Evolutionary conservation across 1,139 yeast species (phyloP), one percentile per base, ranked within the genome.

Genomic region (Pichia sp.): DNA sequence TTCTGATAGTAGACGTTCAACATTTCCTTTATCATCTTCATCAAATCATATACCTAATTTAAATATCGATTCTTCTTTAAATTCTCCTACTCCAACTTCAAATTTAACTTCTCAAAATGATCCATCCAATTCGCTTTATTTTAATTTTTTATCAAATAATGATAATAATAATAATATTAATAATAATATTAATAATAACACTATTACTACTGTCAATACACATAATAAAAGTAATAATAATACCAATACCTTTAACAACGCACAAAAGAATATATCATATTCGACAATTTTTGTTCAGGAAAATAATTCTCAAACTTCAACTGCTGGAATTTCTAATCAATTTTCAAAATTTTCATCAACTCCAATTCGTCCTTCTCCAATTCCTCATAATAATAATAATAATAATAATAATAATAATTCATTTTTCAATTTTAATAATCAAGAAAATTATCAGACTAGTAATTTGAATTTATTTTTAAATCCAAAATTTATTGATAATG

Each of bases 401-500:
- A 38, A 22, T 27, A 12, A 30, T 26, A 35, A 24, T 29, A 26
- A 37, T 22, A 4, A 26, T 26, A 9, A 26, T 6, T 26, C 28
- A 26, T 16, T 16, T 16, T 16, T 16, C 16, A 16, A 16, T 16
- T 16, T 16, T 16, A 16, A 26, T 26, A 20, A 30, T n/a, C 33
- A 6, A 30, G 16, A 16, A 33, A 10, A 33, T 10, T 33, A 42
- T 37, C 38, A 32, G 5, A 29, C 24, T 4, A 29, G 27, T 30
- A 22, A 24, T 30, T 26, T 30, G 22, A 34, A 26, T 12, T 4
- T 25, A 11, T 4, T 10, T 11, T 37, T 42, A 22, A 41, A 35
- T 31, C 41, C 47, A 16, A 44, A 42, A 34, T 40, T 44, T 38
- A 42, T 41, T 2, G 39, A 40, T 40, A 39, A 35, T 16, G 41